A percentile compares a stretch with the other conserved stretches of the same genome.
Evolutionary conservation across 148 eudicot genomes (phyloP).

Genomic region (Vaccinium corymbosum): DNA sequence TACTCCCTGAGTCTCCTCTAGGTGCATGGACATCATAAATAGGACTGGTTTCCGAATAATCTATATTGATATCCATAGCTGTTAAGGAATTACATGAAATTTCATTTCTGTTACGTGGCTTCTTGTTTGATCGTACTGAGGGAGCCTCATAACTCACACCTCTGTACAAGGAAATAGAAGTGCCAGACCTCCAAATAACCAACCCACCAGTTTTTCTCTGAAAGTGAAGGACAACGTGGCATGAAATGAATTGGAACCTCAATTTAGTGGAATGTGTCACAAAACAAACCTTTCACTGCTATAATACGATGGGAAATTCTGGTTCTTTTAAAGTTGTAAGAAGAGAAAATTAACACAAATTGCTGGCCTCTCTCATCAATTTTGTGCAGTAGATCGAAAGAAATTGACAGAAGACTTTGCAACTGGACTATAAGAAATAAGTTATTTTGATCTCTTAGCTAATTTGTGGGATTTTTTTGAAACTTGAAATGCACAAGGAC

Average conservation of each 20-base stretch:
- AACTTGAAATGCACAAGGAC: background rate
- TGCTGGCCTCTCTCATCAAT: background rate
- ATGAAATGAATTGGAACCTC: conserved; percentile 19
- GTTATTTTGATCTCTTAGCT: background rate
- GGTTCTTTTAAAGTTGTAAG: background rate
- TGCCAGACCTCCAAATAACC: conserved; percentile 98
- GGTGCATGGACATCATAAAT: conserved; percentile 18
- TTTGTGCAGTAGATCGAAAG: background rate
- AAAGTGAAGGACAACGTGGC: conserved; percentile 20
- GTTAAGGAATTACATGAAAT: conserved; percentile 19
- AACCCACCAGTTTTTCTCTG: conserved; percentile 95
- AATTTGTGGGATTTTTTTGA: background rate
- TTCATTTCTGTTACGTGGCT: conserved; percentile 27
- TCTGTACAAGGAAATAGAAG: conserved; percentile 73
- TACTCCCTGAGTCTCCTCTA: conserved; percentile 27
- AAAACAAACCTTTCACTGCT: background rate
- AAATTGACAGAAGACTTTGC: background rate
- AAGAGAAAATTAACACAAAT: background rate
- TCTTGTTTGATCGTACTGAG: conserved; percentile 34
- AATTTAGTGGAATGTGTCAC: background rate
- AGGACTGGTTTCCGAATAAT: conserved; percentile 25
- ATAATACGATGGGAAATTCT: background rate
- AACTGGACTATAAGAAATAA: background rate
- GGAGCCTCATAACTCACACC: conserved; percentile 73
- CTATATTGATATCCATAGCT: conserved; percentile 20